These are phyloP conservation scores for Herpotrichia juniperi DNA, from an alignment of 2,329 filamentous ascomycete species.

Conservation along the genomic window DNA sequence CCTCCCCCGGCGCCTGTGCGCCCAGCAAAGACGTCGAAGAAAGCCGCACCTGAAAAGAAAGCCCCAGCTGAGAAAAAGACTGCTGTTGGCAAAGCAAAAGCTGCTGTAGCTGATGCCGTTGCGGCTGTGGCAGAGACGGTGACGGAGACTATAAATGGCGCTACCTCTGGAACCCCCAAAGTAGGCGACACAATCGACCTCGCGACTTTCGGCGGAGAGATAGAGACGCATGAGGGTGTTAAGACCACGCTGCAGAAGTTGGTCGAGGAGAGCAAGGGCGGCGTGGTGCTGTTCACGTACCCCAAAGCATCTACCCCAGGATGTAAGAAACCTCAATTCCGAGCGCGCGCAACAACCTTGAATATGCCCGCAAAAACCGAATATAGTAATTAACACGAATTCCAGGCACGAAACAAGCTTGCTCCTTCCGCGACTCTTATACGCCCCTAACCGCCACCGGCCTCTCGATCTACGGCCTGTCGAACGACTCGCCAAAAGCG, in stretches of 20 bases:
- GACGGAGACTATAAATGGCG: constrained; percentile 26
- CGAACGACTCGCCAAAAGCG: constrained; percentile 83
- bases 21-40: constrained; percentile 57
- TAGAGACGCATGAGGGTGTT: constrained; percentile 84
- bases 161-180: constrained; percentile 37
- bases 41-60: constrained; percentile 51
- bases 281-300: constrained; percentile 93
- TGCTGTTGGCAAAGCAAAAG: constrained; percentile 41
- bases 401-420: constrained; percentile 88
- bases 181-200: constrained; percentile 61
- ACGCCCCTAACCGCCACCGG: constrained; percentile 76
- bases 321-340: constrained; percentile 67
- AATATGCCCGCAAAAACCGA: too few relatives aligned
- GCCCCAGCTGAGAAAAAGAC: constrained; percentile 39
- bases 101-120: constrained; percentile 39
- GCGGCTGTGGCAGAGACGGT: constrained; percentile 36
- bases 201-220: constrained; percentile 66
- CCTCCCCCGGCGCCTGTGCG: constrained; percentile 56
- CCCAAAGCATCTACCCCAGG: constrained; percentile 93
- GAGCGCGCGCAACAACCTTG: too few relatives aligned
- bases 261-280: constrained; percentile 80
- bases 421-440: constrained; percentile 89
- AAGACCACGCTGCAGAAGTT: constrained; percentile 82
- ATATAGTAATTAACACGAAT: too few relatives aligned
- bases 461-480: constrained; percentile 87